A percentile compares a stretch with the other conserved stretches of the same genome.
These are phyloP conservation scores for Boletus reticulatus DNA, from an alignment of 768 basidiomycete genomes.

Conservation along the genomic window DNA sequence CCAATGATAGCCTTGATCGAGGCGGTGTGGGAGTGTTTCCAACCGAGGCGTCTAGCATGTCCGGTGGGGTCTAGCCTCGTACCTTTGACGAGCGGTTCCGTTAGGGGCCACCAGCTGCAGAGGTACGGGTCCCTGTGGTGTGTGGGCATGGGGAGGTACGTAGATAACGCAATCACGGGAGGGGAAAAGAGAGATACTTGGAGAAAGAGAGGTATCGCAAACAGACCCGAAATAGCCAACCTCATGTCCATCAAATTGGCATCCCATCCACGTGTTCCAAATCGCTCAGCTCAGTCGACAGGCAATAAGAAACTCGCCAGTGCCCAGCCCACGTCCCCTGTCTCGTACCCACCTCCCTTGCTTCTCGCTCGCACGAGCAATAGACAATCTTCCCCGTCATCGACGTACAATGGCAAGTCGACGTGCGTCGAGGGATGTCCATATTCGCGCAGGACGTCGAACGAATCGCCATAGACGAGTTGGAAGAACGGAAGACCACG, in stretches of 20 bases:
- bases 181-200: background rate
- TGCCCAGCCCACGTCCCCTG: constrained; percentile 70
- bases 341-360: constrained; percentile 23
- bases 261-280: background rate
- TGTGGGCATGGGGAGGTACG: too few relatives aligned
- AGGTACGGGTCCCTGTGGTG: too few relatives aligned
- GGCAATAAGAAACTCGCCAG: constrained; percentile 80
- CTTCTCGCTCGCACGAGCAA: constrained; percentile 59
- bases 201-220: constrained; percentile 16
- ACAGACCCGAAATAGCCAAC: constrained; percentile 1
- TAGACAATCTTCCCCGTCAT: constrained; percentile 75
- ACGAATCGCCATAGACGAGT: constrained; percentile 58
- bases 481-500: constrained; percentile 77
- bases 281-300: constrained; percentile 32
- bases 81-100: too few relatives aligned
- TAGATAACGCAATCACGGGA: too few relatives aligned
- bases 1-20: too few relatives aligned
- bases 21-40: too few relatives aligned
- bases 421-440: constrained; percentile 76
- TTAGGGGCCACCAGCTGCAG: too few relatives aligned
- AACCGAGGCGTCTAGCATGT: too few relatives aligned
- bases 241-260: background rate
- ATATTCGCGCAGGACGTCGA: constrained; percentile 69
- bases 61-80: too few relatives aligned
- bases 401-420: constrained; percentile 73